phyloP scores from a whole-genome alignment of 345 rosid species.

The Hibiscus syriacus region DNA sequence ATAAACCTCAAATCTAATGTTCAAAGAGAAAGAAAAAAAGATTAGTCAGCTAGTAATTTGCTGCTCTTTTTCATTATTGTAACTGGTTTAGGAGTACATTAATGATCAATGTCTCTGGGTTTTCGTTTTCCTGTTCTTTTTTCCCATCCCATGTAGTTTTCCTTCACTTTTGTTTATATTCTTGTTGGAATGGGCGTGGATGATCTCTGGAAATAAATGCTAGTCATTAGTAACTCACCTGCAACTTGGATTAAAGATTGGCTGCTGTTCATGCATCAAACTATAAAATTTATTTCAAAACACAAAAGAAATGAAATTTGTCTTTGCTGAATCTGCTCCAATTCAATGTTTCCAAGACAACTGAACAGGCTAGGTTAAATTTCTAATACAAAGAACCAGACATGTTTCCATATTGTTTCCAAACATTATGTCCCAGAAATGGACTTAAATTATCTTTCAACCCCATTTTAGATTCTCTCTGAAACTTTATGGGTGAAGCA shows the following conservation, averaged over 20 bases:
- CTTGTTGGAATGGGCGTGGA: constrained; percentile 17
- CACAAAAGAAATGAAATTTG: too few relatives aligned
- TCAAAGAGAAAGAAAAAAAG: not conserved
- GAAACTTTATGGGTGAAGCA: constrained; percentile 9
- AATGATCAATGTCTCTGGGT: constrained; percentile 16
- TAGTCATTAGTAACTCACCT: not conserved
- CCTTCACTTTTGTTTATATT: constrained; percentile 24
- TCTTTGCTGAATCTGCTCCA: too few relatives aligned
- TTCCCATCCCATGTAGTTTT: too few relatives aligned
- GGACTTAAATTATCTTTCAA: not conserved
- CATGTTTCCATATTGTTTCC: not conserved
- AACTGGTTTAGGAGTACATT: constrained; percentile 12
- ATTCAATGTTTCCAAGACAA: too few relatives aligned
- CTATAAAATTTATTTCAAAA: too few relatives aligned
- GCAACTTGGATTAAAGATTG: too few relatives aligned
- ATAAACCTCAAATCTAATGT: constrained; percentile 10
- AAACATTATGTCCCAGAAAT: not conserved
- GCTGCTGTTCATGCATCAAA: too few relatives aligned
- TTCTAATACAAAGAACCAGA: not conserved
- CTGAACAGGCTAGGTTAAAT: too few relatives aligned
- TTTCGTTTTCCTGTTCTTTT: not conserved
- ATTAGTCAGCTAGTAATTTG: constrained; percentile 13
- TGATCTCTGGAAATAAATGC: constrained; percentile 27
- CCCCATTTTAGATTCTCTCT: not conserved
- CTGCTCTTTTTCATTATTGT: constrained; percentile 7